Evolutionary conservation across 306 rosid species (phyloP).

Genomic region (Fragaria iinumae): DNA sequence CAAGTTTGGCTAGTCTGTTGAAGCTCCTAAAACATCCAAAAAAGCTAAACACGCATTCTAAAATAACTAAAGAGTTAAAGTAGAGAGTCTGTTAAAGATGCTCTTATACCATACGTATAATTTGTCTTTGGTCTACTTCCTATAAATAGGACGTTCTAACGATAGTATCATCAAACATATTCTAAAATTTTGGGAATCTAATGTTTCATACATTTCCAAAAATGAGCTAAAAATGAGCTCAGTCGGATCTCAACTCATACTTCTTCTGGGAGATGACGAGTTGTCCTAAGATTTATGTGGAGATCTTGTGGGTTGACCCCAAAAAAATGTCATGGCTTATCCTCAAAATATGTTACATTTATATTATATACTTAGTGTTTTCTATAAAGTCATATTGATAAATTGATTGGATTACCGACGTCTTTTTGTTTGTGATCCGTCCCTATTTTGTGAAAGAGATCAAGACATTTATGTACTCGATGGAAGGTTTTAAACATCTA

Average conservation of each 20-base stretch:
- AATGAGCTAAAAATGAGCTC: not conserved
- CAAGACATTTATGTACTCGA: not conserved
- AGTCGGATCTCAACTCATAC: not conserved
- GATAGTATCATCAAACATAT: not conserved
- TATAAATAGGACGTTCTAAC: slow-evolving; percentile 26
- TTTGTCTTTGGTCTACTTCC: slow-evolving; percentile 35
- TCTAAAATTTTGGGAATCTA: not conserved
- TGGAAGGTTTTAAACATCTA: too few species aligned
- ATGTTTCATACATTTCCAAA: not conserved
- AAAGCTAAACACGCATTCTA: too few species aligned
- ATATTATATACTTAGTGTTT: not conserved
- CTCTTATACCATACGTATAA: not conserved
- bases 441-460: not conserved
- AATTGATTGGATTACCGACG: not conserved
- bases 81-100: too few species aligned
- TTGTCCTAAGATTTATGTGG: not conserved
- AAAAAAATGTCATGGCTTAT: not conserved
- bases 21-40: too few species aligned
- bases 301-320: not conserved
- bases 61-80: too few species aligned
- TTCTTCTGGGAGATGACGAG: not conserved
- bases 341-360: not conserved
- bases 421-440: not conserved
- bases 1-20: too few species aligned
- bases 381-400: not conserved